Percentiles rank a stretch among this genome's conserved stretches.
phyloP scores from a whole-genome alignment of 2,329 filamentous ascomycete species.

The Cryphonectria radicalis region DNA sequence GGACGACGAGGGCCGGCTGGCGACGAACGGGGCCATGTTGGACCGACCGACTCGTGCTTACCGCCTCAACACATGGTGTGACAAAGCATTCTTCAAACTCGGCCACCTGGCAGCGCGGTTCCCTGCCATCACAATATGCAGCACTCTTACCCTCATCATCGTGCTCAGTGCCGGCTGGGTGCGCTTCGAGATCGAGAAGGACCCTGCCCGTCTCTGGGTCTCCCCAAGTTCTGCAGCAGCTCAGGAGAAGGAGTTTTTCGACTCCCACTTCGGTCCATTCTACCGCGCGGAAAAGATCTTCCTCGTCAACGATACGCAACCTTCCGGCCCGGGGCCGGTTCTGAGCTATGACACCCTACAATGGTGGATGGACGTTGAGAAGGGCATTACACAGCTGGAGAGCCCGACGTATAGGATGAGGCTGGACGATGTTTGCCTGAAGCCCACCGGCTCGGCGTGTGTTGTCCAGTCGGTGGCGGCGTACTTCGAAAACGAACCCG shows the following conservation, averaged over 20 bases:
- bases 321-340: slow-evolving; percentile 71
- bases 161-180: slow-evolving; percentile 87
- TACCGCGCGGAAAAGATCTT: slow-evolving; percentile 94
- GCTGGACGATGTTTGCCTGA: slow-evolving; percentile 88
- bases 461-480: slow-evolving; percentile 91
- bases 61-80: slow-evolving; percentile 80
- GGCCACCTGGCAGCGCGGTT: slow-evolving; percentile 82
- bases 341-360: slow-evolving; percentile 84
- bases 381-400: slow-evolving; percentile 72
- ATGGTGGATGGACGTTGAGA: slow-evolving; percentile 95
- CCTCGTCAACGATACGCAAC: slow-evolving; percentile 81
- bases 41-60: slow-evolving; percentile 82
- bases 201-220: slow-evolving; percentile 95
- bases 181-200: slow-evolving; percentile 84
- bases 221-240: slow-evolving; percentile 89
- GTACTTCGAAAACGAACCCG: slow-evolving; percentile 76
- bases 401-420: slow-evolving; percentile 70
- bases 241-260: slow-evolving; percentile 92
- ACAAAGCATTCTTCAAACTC: slow-evolving; percentile 77
- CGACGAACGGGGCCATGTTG: slow-evolving; percentile 75
- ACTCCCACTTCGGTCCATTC: slow-evolving; percentile 90
- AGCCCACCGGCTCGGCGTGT: slow-evolving; percentile 86
- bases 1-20: slow-evolving; percentile 79
- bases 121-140: slow-evolving; percentile 79
- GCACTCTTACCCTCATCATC: slow-evolving; percentile 74